Evolutionary conservation across 192 early-diverging fungal species (phyloP), one percentile per base, ranked within the genome.

Genomic region (Podila verticillata): DNA sequence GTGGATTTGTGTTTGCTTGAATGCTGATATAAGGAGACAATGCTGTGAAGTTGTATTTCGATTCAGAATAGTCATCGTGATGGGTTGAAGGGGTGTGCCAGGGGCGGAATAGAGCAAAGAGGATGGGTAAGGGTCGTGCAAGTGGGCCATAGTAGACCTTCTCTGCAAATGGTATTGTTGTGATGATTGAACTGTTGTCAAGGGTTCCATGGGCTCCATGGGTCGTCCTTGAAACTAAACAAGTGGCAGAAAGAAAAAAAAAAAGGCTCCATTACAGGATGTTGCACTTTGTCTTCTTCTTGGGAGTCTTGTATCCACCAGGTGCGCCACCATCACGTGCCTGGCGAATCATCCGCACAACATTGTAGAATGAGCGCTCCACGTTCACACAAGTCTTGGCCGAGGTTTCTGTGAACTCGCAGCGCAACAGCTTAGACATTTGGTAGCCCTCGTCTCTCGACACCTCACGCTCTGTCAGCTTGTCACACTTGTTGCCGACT

Each of bases 401-500:
- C 19, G 89, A 91, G 12, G 95, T 92, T 86, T 98, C 96, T 48
- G 96, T 89, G 78, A 96, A 98, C 58, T 93, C 94, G 72, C 92
- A 96, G 19, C 86, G 73, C 54, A 97, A 75, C 58, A 83, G 68
- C 66, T 88, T 85, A 34, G 96, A 94, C 88, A 97, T 88, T 26
- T 88, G 74, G 66, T 86, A 73, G 15, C 95, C 96, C 77, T 97
- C 94, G 73, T 94, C 94, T 73, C 89, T 85, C 35, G 92, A 91
- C 5, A 98, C 95, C 77, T 96, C 95, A 48, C 95, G 87, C 69
- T 96, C 93, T 30, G 90, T 89, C 10, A 90, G 82, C 78, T 89
- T 90, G 83, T 97, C 96, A 85, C 95, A 95, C 82, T 98, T 96
- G 87, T 96, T 98, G 39, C 95, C 96, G 26, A 98, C 95, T 13